Evolutionary conservation across 2,329 filamentous ascomycete species (phyloP), one percentile per base, ranked within the genome.

Genomic region (Daldinia eschscholtzii): DNA sequence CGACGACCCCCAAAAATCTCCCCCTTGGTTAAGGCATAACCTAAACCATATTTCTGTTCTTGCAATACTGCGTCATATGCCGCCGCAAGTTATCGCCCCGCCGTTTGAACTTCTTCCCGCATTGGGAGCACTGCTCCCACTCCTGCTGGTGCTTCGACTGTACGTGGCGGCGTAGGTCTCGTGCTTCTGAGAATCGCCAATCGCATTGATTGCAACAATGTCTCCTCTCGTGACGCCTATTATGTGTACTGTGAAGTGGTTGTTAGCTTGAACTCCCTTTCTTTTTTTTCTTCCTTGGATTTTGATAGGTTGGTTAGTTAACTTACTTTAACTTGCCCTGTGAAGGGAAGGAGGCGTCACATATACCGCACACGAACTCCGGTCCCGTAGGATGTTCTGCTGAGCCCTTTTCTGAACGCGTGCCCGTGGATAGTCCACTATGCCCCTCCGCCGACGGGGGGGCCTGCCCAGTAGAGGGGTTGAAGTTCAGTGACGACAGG

Each of bases 81-180:
- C 70, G 65, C 26, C 50, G 59, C 28, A 68, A 15, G 23, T 72
- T 72, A 48, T 70, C 70, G 0, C 33, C 42, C 9, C 67, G 68
- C 23, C 46, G 57, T 53, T 62, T 63, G 6, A 70, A 30, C 39
- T 4, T 53, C 48, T 63, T 68, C 18, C 41, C 41, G 12, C 70
- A 67, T 12, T 57, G 62, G 1, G 62, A 48, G 30, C 67, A 72
- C 18, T 59, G 42, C 4, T 55, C 41, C 59, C n/a, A 41, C 9
- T 37, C 20, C 39, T 53, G 39, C 33, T 68, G 56, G 41, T 72
- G 70, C 18, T 20, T 37, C n/a, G 67, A 52, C n/a, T 68, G 26
- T 13, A 63, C 35, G 20, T 72, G 67, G 13, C 70, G 68, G 20
- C 46, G 53, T 12, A 72, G 55, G 20, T 70, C 67, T 57, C 60